Percentiles rank a stretch among this genome's conserved stretches.
Evolutionary conservation across 306 rosid species (phyloP).

Genomic region (Cicer pinnatifidum): DNA sequence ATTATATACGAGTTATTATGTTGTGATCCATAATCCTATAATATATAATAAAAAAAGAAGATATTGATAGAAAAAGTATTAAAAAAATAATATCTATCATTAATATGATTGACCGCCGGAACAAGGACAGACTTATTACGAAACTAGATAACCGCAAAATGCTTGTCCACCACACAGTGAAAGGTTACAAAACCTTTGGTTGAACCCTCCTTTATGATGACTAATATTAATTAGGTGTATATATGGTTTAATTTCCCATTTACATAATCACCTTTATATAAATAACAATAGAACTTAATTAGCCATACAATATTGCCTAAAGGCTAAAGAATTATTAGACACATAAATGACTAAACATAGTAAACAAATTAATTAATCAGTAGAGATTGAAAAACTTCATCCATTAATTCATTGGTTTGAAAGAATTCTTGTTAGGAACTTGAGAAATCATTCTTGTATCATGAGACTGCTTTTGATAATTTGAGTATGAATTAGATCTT

Average conservation of each 20-base stretch:
- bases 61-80: neutral
- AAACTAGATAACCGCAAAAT: conserved; percentile 46
- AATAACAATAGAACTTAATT: conserved; percentile 35
- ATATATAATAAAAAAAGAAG: neutral
- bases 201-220: conserved; percentile 52
- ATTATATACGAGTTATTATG: no score
- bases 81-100: conserved; percentile 28
- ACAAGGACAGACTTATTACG: conserved; percentile 52
- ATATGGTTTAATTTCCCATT: conserved; percentile 49
- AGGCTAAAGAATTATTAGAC: conserved; percentile 52
- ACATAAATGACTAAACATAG: conserved; percentile 39
- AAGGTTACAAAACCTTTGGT: conserved; percentile 52
- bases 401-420: conserved; percentile 55
- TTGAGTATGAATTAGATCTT: conserved; percentile 61
- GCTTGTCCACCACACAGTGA: conserved; percentile 47
- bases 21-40: no score
- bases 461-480: conserved; percentile 60
- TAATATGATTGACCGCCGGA: conserved; percentile 38
- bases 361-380: conserved; percentile 32
- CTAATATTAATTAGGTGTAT: conserved; percentile 36
- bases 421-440: conserved; percentile 52
- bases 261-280: conserved; percentile 54
- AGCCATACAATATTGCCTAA: conserved; percentile 54
- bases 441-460: conserved; percentile 61
- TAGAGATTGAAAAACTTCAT: conserved; percentile 45